Percentiles rank a stretch among this genome's conserved stretches.
Evolutionary conservation across 202 grass and related monocot genomes (phyloP).

Genomic region (Carex sylvatica): DNA sequence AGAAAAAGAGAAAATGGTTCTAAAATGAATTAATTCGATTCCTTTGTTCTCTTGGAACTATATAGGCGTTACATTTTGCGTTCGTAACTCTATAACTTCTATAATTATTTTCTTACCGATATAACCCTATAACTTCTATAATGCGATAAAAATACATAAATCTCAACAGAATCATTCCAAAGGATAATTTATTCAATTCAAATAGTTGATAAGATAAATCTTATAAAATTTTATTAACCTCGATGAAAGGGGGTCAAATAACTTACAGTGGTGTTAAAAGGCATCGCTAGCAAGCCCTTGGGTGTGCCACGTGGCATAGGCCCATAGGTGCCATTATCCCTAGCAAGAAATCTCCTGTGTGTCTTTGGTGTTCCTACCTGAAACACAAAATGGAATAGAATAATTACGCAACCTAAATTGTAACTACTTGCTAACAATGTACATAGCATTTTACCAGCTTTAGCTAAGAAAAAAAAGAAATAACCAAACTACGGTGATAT

Average conservation of each 20-base stretch:
- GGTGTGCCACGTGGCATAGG: conserved; percentile 78
- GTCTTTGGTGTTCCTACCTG: conserved; percentile 95
- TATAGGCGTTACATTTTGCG: too few relatives aligned
- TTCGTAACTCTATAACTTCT: too few relatives aligned
- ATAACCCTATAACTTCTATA: too few relatives aligned
- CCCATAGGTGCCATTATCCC: conserved; percentile 80
- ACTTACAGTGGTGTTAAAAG: conserved; percentile 95
- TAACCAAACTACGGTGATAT: neutral
- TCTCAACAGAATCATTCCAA: too few relatives aligned
- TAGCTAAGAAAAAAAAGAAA: neutral
- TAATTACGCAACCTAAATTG: neutral
- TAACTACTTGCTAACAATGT: neutral
- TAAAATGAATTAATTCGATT: too few relatives aligned
- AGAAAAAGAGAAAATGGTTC: too few relatives aligned
- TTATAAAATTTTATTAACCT: conserved; percentile 5
- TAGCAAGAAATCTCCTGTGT: conserved; percentile 88
- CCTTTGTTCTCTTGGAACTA: too few relatives aligned
- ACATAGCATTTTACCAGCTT: neutral
- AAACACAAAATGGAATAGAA: conserved; percentile 2
- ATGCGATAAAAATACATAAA: too few relatives aligned
- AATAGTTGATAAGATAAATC: neutral
- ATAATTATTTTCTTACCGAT: too few relatives aligned
- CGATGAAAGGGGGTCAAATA: neutral
- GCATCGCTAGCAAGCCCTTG: conserved; percentile 87
- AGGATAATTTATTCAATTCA: neutral